Conservation (phyloP, 768 basidiomycete species). For the Tylopilus felleus region DNA sequence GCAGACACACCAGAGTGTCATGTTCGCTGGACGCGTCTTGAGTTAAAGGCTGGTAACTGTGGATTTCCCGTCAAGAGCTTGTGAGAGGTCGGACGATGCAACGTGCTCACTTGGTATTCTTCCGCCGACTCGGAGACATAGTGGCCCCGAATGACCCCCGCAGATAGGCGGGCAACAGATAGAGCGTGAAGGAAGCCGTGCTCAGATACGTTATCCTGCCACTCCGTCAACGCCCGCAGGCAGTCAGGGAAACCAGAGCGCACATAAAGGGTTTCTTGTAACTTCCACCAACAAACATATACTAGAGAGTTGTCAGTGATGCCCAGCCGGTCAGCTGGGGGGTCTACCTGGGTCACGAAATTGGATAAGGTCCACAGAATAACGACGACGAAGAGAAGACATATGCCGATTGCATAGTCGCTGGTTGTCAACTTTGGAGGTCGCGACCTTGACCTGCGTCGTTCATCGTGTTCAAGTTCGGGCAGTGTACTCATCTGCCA, state of each 20-base stretch:
- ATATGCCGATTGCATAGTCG: slow-evolving; percentile 58
- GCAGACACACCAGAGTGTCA: slow-evolving; percentile 19
- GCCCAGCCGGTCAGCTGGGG: background rate
- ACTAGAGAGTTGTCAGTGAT: slow-evolving; percentile 29
- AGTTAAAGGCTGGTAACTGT: slow-evolving; percentile 26
- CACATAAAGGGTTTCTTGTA: slow-evolving; percentile 91
- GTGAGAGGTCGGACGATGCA: background rate
- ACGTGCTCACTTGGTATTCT: slow-evolving; percentile 10
- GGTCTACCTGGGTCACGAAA: slow-evolving; percentile 75
- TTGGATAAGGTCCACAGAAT: slow-evolving; percentile 86
- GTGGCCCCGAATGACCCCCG: slow-evolving; percentile 24
- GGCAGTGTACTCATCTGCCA: slow-evolving; percentile 18
- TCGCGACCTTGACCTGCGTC: slow-evolving; percentile 8
- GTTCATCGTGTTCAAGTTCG: slow-evolving; percentile 13
- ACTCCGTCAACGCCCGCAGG: slow-evolving; percentile 1
- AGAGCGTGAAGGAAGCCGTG: slow-evolving; percentile 84
- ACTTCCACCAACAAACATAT: slow-evolving; percentile 52
- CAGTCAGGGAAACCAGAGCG: slow-evolving; percentile 19
- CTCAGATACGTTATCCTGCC: slow-evolving; percentile 83
- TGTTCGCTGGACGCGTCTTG: slow-evolving; percentile 13
- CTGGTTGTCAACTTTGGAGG: slow-evolving; percentile 12
- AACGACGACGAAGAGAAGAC: slow-evolving; percentile 70
- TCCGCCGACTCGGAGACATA: slow-evolving; percentile 2
- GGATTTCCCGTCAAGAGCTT: background rate
- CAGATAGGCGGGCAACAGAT: slow-evolving; percentile 63